These are phyloP conservation scores for Calonectria pseudoturangicola DNA, from an alignment of 2,329 filamentous ascomycete species.

Conservation along the genomic window DNA sequence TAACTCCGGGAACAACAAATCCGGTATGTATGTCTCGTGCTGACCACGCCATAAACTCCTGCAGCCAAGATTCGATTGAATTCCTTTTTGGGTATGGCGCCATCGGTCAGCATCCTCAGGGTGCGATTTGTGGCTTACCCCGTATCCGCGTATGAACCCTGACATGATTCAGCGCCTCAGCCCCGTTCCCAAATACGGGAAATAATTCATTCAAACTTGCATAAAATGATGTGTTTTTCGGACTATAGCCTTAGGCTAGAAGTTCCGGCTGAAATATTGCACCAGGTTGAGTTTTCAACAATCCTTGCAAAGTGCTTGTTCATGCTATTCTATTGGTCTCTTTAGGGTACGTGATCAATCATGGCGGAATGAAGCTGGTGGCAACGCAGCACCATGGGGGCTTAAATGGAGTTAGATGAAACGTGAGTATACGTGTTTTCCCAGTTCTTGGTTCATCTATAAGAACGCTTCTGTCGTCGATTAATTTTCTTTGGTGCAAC, in stretches of 20 bases:
- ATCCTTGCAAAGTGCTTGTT: background rate
- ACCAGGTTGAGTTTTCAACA: background rate
- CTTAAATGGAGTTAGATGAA: too few species aligned
- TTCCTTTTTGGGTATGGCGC: conserved; percentile 34
- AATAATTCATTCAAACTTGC: background rate
- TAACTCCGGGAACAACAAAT: background rate
- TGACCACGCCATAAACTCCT: conserved; percentile 4
- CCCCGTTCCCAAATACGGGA: background rate
- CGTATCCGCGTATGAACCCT: conserved; percentile 3
- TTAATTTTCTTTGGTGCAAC: background rate
- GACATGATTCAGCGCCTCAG: background rate
- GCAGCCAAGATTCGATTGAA: conserved; percentile 37
- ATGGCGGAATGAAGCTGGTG: background rate
- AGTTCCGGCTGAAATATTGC: background rate
- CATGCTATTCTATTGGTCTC: conserved; percentile 14
- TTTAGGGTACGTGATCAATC: conserved; percentile 1
- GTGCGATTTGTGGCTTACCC: background rate
- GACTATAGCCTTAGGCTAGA: background rate
- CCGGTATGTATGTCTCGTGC: background rate
- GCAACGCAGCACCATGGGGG: background rate
- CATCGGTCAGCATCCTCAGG: conserved; percentile 3
- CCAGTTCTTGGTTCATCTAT: background rate
- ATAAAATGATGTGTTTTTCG: conserved; percentile 8
- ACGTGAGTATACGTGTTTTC: background rate
- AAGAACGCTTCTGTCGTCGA: background rate